Conservation (phyloP, 106 monocot genomes). For the Agapanthus africanus region DNA sequence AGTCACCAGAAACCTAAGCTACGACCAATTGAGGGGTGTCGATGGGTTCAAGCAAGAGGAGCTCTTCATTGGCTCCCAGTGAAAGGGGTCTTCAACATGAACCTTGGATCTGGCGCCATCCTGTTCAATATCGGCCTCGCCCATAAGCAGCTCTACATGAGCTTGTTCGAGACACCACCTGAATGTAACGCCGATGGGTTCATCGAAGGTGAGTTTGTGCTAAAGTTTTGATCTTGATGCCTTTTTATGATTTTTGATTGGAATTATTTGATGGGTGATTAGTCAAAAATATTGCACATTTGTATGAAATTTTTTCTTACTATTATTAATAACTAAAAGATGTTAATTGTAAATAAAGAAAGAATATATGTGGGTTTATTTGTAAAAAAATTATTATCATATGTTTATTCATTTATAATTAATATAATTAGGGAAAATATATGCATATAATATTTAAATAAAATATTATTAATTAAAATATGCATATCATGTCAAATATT, state of each 20-base stretch:
- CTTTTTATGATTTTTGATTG: background rate
- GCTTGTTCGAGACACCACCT: constrained; percentile 74
- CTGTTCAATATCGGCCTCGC: constrained; percentile 77
- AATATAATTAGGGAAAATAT: too few relatives aligned
- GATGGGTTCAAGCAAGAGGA: constrained; percentile 78
- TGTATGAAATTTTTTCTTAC: too few relatives aligned
- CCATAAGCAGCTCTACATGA: constrained; percentile 56
- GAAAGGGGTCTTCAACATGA: constrained; percentile 45
- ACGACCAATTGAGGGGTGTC: constrained; percentile 56
- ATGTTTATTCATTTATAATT: too few relatives aligned
- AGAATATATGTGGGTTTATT: too few relatives aligned
- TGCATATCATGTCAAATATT: too few relatives aligned
- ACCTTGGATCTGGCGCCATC: constrained; percentile 51
- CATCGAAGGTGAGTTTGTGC: background rate
- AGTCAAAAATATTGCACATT: too few relatives aligned
- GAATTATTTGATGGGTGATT: too few relatives aligned
- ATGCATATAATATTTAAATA: too few relatives aligned
- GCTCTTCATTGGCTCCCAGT: constrained; percentile 94
- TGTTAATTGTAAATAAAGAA: too few relatives aligned
- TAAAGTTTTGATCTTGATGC: background rate
- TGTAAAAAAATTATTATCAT: too few relatives aligned
- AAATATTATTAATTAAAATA: too few relatives aligned
- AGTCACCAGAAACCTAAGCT: constrained; percentile 70
- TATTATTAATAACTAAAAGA: too few relatives aligned
- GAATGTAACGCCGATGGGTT: constrained; percentile 38